A percentile compares a stretch with the other conserved stretches of the same genome.
Evolutionary conservation across 2,329 filamentous ascomycete species (phyloP).

Genomic region (Cladosporium sp.): DNA sequence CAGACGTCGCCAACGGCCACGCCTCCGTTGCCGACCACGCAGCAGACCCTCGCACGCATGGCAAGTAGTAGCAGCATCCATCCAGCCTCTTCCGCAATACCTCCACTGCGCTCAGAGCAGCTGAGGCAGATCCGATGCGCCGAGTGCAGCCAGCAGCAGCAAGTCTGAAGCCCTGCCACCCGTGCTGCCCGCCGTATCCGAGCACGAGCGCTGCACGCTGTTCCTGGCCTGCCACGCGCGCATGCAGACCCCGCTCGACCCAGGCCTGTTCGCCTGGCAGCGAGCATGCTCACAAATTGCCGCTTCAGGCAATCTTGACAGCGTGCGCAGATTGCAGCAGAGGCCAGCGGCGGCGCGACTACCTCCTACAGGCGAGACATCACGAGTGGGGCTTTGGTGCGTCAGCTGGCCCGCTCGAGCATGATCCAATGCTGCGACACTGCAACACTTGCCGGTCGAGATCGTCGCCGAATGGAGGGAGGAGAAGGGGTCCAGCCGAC

Average conservation of each 20-base stretch:
- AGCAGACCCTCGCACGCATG: background rate
- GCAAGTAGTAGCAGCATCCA: background rate
- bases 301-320: background rate
- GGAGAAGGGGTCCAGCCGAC: background rate
- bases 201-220: background rate
- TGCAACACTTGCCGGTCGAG: background rate
- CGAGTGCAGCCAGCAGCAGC: no score
- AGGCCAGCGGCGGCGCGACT: no score
- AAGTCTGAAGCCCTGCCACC: no score
- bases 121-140: background rate
- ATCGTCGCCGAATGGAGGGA: background rate
- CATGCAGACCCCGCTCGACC: conserved; percentile 1
- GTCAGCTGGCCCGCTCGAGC: conserved; percentile 1
- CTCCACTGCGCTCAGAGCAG: background rate
- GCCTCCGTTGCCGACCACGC: background rate
- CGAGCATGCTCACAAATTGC: background rate
- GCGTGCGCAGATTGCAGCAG: background rate
- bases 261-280: background rate
- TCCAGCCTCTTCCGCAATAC: background rate
- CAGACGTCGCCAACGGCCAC: background rate
- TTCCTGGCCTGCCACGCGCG: conserved; percentile 1
- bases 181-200: no score
- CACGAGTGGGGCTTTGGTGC: background rate
- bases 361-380: background rate
- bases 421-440: background rate